Percentiles rank a stretch among this genome's conserved stretches.
These are phyloP conservation scores for Colletotrichum sp. DNA, from an alignment of 2,329 filamentous ascomycete species.

Conservation along the genomic window DNA sequence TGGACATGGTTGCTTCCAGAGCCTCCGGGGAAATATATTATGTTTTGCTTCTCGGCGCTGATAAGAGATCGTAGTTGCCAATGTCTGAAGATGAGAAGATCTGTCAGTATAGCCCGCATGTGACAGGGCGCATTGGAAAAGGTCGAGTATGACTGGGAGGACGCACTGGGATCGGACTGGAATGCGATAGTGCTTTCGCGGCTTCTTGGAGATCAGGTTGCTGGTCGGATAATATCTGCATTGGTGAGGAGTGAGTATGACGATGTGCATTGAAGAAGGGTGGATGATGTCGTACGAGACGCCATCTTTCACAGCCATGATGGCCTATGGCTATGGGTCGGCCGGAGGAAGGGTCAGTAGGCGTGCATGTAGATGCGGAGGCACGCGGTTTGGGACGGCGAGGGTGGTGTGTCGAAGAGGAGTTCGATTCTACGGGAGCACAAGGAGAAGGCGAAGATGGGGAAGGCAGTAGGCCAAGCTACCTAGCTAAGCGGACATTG, in stretches of 20 bases:
- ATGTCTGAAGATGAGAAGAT: constrained; percentile 57
- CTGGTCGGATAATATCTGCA: constrained; percentile 70
- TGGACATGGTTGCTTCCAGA: constrained; percentile 69
- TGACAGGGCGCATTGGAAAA: not conserved
- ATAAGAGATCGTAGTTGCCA: constrained; percentile 92
- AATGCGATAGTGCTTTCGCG: constrained; percentile 71
- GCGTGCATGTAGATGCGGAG: constrained; percentile 4
- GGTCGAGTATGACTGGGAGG: not conserved
- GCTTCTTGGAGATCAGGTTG: constrained; percentile 62
- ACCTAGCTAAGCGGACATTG: not conserved
- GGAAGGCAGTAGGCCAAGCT: not conserved
- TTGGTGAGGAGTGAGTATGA: not conserved
- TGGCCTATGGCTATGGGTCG: constrained; percentile 28
- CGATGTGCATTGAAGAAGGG: not conserved
- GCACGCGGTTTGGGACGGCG: not conserved
- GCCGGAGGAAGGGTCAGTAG: constrained; percentile 6
- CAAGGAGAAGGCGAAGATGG: not conserved
- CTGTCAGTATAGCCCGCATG: constrained; percentile 1
- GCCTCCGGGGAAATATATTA: constrained; percentile 85
- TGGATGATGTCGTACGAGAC: constrained; percentile 17
- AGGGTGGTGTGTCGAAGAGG: not conserved
- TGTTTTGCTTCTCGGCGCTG: constrained; percentile 76
- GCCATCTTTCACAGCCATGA: constrained; percentile 56
- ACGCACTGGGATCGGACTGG: constrained; percentile 67
- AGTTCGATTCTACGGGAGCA: not conserved